Percentiles rank a stretch among this genome's conserved stretches.
phyloP scores from a whole-genome alignment of 2,329 filamentous ascomycete species.

The Aspergillus chevalieri region DNA sequence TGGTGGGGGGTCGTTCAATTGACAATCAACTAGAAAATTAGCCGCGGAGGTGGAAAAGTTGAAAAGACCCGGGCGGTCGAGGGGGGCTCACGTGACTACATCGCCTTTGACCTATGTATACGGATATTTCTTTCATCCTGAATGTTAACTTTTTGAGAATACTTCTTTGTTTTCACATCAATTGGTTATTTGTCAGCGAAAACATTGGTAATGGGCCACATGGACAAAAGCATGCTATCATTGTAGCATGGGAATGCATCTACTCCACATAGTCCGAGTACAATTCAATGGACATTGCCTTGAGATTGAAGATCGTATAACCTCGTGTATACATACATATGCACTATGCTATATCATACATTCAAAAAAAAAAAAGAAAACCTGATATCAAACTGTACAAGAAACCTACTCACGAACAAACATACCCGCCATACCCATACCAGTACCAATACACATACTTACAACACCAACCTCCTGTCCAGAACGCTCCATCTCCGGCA shows the following conservation, averaged over 20 bases:
- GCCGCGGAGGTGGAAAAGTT: slow-evolving; percentile 6
- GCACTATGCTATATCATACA: slow-evolving; percentile 6
- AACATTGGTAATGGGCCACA: no score
- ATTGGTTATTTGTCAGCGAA: no score
- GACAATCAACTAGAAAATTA: no score
- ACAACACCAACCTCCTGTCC: slow-evolving; percentile 89
- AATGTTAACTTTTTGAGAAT: slow-evolving; percentile 11
- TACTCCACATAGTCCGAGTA: slow-evolving; percentile 18
- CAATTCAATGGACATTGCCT: slow-evolving; percentile 11
- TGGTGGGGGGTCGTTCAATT: no score
- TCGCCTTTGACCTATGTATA: neutral
- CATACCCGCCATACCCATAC: slow-evolving; percentile 61
- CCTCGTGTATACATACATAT: slow-evolving; percentile 12
- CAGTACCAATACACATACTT: slow-evolving; percentile 76
- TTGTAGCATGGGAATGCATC: no score
- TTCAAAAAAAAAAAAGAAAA: no score
- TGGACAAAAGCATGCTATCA: no score
- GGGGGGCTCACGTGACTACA: slow-evolving; percentile 15
- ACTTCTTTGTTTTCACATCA: no score
- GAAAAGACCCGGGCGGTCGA: slow-evolving; percentile 2
- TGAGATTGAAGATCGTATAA: neutral
- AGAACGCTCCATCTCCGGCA: slow-evolving; percentile 74
- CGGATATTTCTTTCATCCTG: slow-evolving; percentile 7
- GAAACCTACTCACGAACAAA: slow-evolving; percentile 61
- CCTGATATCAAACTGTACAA: slow-evolving; percentile 9